Base-by-base conservation (phyloP, 2,329 filamentous ascomycete species). In the Diaporthe australafricana region DNA sequence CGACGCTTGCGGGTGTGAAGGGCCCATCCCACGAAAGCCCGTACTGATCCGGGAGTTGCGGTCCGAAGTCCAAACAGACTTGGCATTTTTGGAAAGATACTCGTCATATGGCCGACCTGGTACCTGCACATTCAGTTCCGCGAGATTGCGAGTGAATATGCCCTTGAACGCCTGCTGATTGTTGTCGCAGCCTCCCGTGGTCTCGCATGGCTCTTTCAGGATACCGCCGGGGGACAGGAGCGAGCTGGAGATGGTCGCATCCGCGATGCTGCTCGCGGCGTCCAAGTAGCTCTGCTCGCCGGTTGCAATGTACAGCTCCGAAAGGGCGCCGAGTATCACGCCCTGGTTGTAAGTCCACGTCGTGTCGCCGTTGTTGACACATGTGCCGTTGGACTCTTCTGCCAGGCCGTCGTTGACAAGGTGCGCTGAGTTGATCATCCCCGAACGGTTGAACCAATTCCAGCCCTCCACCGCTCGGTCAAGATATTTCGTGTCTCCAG, bases 81-180 rank as follows among this genome's bases (percentile, higher is more conserved):
- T 68, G 7, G 77, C 77, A 55, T 79, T 79, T 8, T 50, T 38
- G 42, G 57, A 53, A 27, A 79, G 56, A 20, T 74, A 79, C 16
- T 14, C 30, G 7, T 68, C 57, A 65, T 78, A 80, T 20, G 75
- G 76, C 22, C 65, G 56, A 56, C 38, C 63, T 8, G 42, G 47
- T n/a, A 75, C n/a, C 25, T 68, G 42, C 1, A 40, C 77, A 27
- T 92, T 84, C 42, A 94, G 80, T 69, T 88, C 86, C 42, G 86
- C 84, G 25, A 94, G 81, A 77, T 93, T 93, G 25, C 91, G 86
- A 20, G 89, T 85, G 74, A 94, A 93, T 45, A 94, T 84, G 4
- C 92, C 92, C 80, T 94, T 94, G 86, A 94, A 94, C 27, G 74
- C 63, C 67, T 78, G 72, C 77, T 93, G 90, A 42, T 88, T 85